Percentiles rank a stretch among this genome's conserved stretches.
Conservation (phyloP, 2,329 filamentous ascomycete species). For the Capronia coronata region DNA sequence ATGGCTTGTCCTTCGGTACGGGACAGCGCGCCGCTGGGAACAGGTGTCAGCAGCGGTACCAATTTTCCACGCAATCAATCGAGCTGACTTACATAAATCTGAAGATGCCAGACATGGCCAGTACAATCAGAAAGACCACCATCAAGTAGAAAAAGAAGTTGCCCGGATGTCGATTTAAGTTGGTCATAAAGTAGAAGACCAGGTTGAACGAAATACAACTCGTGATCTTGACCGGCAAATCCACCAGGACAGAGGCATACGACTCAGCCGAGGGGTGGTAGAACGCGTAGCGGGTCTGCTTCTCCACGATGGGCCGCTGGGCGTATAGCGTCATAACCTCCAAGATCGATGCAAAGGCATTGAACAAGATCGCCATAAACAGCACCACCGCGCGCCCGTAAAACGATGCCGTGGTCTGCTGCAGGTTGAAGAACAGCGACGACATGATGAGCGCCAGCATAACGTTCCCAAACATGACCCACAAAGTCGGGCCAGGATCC, state of each 20-base stretch:
- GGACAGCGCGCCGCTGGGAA: no score
- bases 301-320: conserved; percentile 87
- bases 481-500: conserved; percentile 68
- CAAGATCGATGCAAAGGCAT: conserved; percentile 51
- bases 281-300: conserved; percentile 76
- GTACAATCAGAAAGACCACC: conserved; percentile 53
- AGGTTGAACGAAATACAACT: conserved; percentile 72
- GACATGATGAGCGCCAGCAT: conserved; percentile 70
- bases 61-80: no score
- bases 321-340: conserved; percentile 55
- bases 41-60: no score
- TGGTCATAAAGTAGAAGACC: conserved; percentile 78
- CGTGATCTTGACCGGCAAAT: conserved; percentile 71
- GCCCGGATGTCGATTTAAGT: conserved; percentile 64
- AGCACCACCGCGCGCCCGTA: conserved; percentile 71
- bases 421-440: conserved; percentile 73
- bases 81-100: no score
- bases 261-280: conserved; percentile 90
- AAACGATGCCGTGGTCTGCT: conserved; percentile 61
- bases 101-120: conserved; percentile 52
- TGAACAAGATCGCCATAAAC: conserved; percentile 83
- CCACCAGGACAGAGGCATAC: conserved; percentile 73
- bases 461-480: conserved; percentile 61
- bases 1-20: conserved; percentile 56
- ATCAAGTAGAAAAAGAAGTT: conserved; percentile 82